Evolutionary conservation across 352 stramenopile genomes (phyloP), one percentile per base, ranked within the genome.

Genomic region (Peronospora belbahrii): DNA sequence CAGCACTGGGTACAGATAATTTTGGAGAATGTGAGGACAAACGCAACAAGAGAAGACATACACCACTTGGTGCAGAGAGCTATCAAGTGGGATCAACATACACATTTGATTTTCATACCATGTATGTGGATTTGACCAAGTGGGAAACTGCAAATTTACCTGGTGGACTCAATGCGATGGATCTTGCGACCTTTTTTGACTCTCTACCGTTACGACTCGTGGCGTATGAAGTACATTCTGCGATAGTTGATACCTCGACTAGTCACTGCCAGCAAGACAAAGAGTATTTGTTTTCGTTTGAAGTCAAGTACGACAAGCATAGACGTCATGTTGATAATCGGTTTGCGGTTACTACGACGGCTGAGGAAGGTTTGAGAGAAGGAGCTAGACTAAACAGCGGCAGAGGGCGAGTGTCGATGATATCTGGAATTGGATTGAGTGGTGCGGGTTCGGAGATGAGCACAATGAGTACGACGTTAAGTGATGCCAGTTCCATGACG

Each of bases 31-130:
- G 20, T 8, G 67, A 83, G 0, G 60, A 72, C 9, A 65, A 62
- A 13, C 69, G 74, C 2, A 38, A 36, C 0, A 38, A 45, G 4
- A 61, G 82, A 13, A 59, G 71, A 11, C 54, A 74, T 9, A 86
- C 72, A 11, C 65, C 74, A 2, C 45, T 88, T 0, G 77, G 75
- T 1, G 48, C 24, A 0, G 72, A 88, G 37, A 37, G 35, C 1
- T 88, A 74, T 36, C 38, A 62, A 6, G 65, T 89, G 5, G 77
- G 69, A n/a, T 43, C 60, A 4, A 94, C 75, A 23, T 94, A 94
- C 52, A 88, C 82, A 42, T 94, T 94, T 60, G 73, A 94, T 28
- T 94, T 94, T 49, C 79, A 94, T 60, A 94, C 79, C 1, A 91
- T 91, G 79, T 91, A 91, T 50, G 78, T 90, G 33, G 74, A 94